Base-by-base conservation (phyloP, 2,329 filamentous ascomycete species). In the Myriosclerotinia scirpicola region DNA sequence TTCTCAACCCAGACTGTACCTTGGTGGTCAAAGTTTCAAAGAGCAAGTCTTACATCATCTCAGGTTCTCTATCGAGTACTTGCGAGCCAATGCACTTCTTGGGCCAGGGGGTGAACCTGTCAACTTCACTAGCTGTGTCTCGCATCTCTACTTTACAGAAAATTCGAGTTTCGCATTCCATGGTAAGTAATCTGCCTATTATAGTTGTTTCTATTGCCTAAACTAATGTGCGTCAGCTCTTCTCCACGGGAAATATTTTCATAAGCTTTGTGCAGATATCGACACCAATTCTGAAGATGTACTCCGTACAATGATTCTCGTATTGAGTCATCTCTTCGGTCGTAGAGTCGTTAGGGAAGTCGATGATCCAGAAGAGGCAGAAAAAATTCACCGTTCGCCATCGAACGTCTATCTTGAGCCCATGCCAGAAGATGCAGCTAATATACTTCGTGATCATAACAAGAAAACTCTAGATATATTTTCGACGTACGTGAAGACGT, bases 31-130 rank as follows among this genome's bases (percentile, higher is more conserved):
- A 2, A 85, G 87, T 53, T 86, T 87, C 61, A 87, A 87, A 72
- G 85, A 88, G 75, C 85, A 90, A 1, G 86, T 92, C 1, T 82
- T 90, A 62, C 90, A 94, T 74, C 90, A 93, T 73, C 77, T 94
- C 8, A 85, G 91, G 4, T 94, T 94, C 76, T 93, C 90, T 0
- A 90, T 94, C 54, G 90, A 94, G 70, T 94, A 92, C 71, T 81
- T 94, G 0, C 84, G 90, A 26, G 81, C 88, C 46, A 88, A 92
- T 71, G 80, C 85, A 54, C 83, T 94, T 0, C 80, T 94, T 11
- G 86, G 85, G 4, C 76, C 79, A 0, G 75, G 78, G 1, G 91
- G 90, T 55, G 79, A 77, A 1, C 90, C 91, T 0, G 78, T 93
- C 15, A 91, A 93, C 74, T 92, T 93, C 74, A 85, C 90, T 0